Base-by-base conservation (phyloP, 495 filamentous ascomycete genomes). In the Lasiosphaeriaceae sp. region DNA sequence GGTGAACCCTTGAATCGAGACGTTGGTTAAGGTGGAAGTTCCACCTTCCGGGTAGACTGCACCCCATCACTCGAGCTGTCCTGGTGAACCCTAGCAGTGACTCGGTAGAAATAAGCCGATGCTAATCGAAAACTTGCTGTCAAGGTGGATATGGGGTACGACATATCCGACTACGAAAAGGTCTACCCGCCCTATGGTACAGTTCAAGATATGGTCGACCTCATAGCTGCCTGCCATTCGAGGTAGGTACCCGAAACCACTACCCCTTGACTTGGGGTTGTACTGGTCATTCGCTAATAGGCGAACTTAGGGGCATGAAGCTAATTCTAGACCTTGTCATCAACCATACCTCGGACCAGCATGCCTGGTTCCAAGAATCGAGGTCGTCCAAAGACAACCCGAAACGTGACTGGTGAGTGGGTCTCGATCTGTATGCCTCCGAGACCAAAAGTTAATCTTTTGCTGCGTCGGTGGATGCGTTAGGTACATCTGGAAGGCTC, bases 291-390 rank as follows among this genome's bases (percentile, higher is more conserved):
- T 37, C 9, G 5, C 14, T 43, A 43, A 43, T 5, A 43, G 39
- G 39, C 14, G 39, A 12, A 11, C 12, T 16, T 17, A 84, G 68
- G 12, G 85, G 77, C 3, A 88, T 91, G 84, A 87, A 82, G 64
- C 65, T 90, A 23, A 74, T 90, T 16, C 81, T 91, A 66, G 88
- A 91, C 66, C 68, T 90, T 23, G 88, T 91, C 0, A 81, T 90
- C 41, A 92, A 92, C 60, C 89, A 91, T 67, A 90, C 86, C 16
- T 86, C 82, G 17, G 83, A 89, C 55, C 79, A 90, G 71, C 86
- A 90, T 61, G 77, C 78, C 24, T 91, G 89, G 88, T 92, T 92
- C 70, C 74, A 82, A 59, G 78, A 89, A 52, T 87, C 86, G 6
- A 74, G 83, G 45, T 80, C 77, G 20, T 84, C 81, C 19, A 85